A percentile compares a stretch with the other conserved stretches of the same genome.
Evolutionary conservation across 2,329 filamentous ascomycete species (phyloP).

Genomic region (Phialophora expanda): DNA sequence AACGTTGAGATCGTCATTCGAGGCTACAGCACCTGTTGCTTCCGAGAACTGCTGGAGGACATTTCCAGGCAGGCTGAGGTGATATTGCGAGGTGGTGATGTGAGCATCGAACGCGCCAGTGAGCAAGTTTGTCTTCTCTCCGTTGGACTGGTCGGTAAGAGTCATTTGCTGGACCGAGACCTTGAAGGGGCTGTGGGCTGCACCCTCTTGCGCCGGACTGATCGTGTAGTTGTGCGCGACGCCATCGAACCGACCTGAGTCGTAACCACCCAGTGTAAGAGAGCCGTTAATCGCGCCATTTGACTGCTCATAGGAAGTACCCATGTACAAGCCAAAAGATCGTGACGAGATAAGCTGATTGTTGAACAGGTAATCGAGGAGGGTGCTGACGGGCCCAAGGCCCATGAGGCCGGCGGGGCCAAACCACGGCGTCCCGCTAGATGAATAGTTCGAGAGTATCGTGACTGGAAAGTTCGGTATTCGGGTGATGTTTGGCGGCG

Average conservation of each 20-base stretch:
- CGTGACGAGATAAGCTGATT: conserved; percentile 46
- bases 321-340: conserved; percentile 53
- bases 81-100: conserved; percentile 52
- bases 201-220: conserved; percentile 42
- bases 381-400: conserved; percentile 49
- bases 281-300: conserved; percentile 51
- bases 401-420: conserved; percentile 43
- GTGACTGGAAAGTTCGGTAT: conserved; percentile 35
- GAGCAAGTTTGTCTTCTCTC: conserved; percentile 35
- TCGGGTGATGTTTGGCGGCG: conserved; percentile 30
- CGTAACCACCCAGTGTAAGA: conserved; percentile 53
- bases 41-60: conserved; percentile 50
- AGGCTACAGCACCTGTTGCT: conserved; percentile 41
- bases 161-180: conserved; percentile 50
- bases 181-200: conserved; percentile 44
- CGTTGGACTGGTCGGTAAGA: conserved; percentile 41
- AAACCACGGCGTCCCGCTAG: conserved; percentile 34
- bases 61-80: conserved; percentile 49
- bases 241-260: conserved; percentile 50
- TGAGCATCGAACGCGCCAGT: conserved; percentile 48
- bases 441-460: conserved; percentile 36
- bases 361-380: conserved; percentile 47
- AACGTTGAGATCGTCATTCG: conserved; percentile 36
- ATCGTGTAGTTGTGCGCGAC: conserved; percentile 40
- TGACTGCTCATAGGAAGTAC: conserved; percentile 48